Conservation (phyloP, 2,329 filamentous ascomycete genomes). For the Penicillium olsonii region DNA sequence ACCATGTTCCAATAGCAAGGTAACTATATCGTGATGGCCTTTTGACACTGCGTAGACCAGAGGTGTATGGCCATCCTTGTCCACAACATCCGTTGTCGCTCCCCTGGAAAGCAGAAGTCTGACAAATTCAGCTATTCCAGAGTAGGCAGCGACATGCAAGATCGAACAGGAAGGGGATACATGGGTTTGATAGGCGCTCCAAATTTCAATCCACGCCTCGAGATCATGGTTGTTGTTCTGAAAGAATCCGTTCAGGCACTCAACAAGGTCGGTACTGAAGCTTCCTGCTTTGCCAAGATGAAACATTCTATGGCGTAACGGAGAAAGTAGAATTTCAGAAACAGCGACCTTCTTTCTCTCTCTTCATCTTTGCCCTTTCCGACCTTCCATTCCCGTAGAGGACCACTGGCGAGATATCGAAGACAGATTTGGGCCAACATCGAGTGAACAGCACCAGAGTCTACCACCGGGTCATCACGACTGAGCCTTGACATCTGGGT, state of each 20-base stretch:
- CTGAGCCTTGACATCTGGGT: not conserved
- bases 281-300: not conserved
- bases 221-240: not conserved
- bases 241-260: not conserved
- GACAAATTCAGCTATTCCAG: not conserved
- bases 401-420: not conserved
- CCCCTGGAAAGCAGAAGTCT: not conserved
- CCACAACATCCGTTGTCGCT: not conserved
- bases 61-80: not conserved
- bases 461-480: not conserved
- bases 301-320: not conserved
- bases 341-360: not conserved
- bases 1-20: not conserved
- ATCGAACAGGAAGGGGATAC: not conserved
- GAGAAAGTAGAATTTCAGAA: not conserved
- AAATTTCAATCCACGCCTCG: not conserved
- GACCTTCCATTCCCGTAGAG: not conserved
- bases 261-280: not conserved
- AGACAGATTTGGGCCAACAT: not conserved
- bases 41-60: not conserved
- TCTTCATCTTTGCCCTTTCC: not conserved
- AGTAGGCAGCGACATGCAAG: not conserved
- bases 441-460: not conserved
- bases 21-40: not conserved
- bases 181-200: not conserved